Conservation (phyloP, 192 early-diverging fungal genomes). For the Coemansia sp. region DNA sequence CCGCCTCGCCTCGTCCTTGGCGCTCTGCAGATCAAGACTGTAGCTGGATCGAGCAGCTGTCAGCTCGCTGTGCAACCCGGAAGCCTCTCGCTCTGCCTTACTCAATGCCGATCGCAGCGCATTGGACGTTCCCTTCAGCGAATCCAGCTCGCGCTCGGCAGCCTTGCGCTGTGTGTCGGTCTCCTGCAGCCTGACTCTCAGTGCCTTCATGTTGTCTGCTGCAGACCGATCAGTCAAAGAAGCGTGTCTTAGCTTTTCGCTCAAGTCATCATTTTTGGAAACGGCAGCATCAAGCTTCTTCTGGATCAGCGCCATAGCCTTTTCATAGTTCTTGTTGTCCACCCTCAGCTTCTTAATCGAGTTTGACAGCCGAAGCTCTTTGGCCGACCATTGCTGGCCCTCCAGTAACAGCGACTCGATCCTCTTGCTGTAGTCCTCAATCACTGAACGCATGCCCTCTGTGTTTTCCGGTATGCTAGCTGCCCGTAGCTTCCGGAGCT, state of each 20-base stretch:
- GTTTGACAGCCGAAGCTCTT: slow-evolving; percentile 69
- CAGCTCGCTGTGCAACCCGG: slow-evolving; percentile 20
- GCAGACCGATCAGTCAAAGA: slow-evolving; percentile 33
- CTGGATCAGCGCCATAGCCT: slow-evolving; percentile 50
- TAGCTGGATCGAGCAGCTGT: slow-evolving; percentile 5
- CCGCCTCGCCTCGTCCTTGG: slow-evolving; percentile 25
- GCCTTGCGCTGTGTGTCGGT: slow-evolving; percentile 30
- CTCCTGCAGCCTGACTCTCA: slow-evolving; percentile 18
- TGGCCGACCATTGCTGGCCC: slow-evolving; percentile 79
- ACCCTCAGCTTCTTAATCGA: slow-evolving; percentile 73
- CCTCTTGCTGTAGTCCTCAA: slow-evolving; percentile 44
- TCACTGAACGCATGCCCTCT: slow-evolving; percentile 34
- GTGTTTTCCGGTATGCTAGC: slow-evolving; percentile 29
- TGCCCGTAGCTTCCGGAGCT: slow-evolving; percentile 34
- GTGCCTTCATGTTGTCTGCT: slow-evolving; percentile 20
- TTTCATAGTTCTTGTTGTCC: slow-evolving; percentile 66
- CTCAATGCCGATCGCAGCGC: slow-evolving; percentile 28
- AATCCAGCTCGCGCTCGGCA: slow-evolving; percentile 24
- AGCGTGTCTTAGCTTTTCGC: slow-evolving; percentile 20
- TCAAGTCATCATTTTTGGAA: slow-evolving; percentile 54
- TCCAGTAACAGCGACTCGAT: slow-evolving; percentile 41
- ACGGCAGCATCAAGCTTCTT: slow-evolving; percentile 56
- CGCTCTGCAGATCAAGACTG: slow-evolving; percentile 15
- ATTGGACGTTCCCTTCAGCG: slow-evolving; percentile 24
- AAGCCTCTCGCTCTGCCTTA: slow-evolving; percentile 19